Evolutionary conservation across 1,284 basidiomycete genomes (phyloP), one percentile per base, ranked within the genome.

Genomic region (Xanthoconium separans): DNA sequence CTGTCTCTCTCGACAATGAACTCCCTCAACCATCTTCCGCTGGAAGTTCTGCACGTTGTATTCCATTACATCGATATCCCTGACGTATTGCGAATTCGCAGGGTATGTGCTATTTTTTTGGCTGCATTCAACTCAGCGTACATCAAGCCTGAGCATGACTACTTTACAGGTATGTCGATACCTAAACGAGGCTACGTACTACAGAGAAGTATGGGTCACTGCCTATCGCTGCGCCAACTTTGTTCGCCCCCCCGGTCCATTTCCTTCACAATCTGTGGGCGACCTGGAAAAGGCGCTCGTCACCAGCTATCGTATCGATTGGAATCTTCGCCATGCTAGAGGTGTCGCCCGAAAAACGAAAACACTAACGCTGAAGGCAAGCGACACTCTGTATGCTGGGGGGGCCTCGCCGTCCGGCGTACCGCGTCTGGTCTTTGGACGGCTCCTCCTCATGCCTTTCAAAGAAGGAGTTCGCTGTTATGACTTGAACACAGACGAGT

Each of bases 21-120:
- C 16, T 36, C 34, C 7, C 34, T 36, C 34, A 16, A 36, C 34
- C 34, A 16, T 16, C 16, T 36, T 15, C 34, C 34, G 34, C 34
- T 36, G 6, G 34, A 36, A 36, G 7, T 36, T 36, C 31, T 65
- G n/a, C 31, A 51, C 7, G 16, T 12, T 7, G 51, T 62, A 52
- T 50, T 61, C 15, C 6, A 31, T 27, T 18, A 63, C 20, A 47
- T 62, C 16, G 48, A 61, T n/a, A 33, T 63, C 27, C 50, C 54
- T 13, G 61, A 64, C 16, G 47, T 62, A 49, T 29, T 65, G 43
- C 55, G 53, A 39, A n/a, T 59, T 36, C 61, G 63, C 20, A 59
- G 44, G 52, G 63, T 65, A 41, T 7, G 63, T 48, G 4, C 4
- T 7, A 27, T 27, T 27, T 27, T 27, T 27, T 22, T 4, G n/a